Base-by-base conservation (phyloP, 2,329 filamentous ascomycete genomes). In the Davidsoniella eucalypti region DNA sequence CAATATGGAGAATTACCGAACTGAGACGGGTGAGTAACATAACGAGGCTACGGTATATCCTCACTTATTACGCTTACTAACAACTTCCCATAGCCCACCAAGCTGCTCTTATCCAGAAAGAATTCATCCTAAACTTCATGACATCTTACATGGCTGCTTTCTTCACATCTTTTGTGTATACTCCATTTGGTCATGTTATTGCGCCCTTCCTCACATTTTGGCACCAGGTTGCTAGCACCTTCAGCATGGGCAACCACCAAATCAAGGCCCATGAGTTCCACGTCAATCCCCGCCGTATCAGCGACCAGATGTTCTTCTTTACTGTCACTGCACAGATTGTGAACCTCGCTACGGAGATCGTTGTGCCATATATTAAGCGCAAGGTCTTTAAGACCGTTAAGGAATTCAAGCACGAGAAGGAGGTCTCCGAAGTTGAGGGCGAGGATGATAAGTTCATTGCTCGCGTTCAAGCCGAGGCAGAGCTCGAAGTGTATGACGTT, bases 81-180 rank as follows among this genome's bases (percentile, higher is more conserved):
- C 29, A 12, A 10, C 29, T 1, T 9, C 6, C 3, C 6, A 33
- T 33, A 79, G 81, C 80, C 12, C 84, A 94, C 59, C 79, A 94
- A 54, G 78, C 84, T 17, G 84, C 88, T 1, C 76, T 94, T 61
- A 86, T 92, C 0, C 80, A 85, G 52, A 98, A 98, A 69, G 83
- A 94, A 33, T 96, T 98, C 60, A 80, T 96, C 12, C 76, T 96
- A 60, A 94, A 95, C 68, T 94, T 95, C 65, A 90, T 96, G 65
- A 94, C 87, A 5, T 94, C 88, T 0, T 96, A 95, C 62, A 78
- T 94, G 48, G 84, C 87, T 1, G 81, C 93, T n/a, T 81, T 94
- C 60, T 74, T 96, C 16, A 95, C 88, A 0, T 86, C 88, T 0
- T 96, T 95, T 58, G 79, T 95, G 55, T 96, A 95, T 59, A 85